These are phyloP conservation scores for Neofusicoccum sp. DNA, from an alignment of 2,329 filamentous ascomycete genomes.

Conservation along the genomic window DNA sequence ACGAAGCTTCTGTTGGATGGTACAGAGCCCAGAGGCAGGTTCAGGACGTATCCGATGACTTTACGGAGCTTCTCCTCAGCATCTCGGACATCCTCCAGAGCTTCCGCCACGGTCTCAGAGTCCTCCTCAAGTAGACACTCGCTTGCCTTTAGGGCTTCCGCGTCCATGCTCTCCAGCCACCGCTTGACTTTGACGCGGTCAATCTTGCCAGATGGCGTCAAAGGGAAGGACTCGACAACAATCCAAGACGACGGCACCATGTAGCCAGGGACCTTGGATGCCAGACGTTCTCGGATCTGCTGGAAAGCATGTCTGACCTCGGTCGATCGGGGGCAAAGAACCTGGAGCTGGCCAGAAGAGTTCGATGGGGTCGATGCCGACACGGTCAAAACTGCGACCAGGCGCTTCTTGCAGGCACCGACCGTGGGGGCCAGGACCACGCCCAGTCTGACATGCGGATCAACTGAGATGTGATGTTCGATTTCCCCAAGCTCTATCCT, in stretches of 20 bases:
- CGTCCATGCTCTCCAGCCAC: constrained; percentile 5
- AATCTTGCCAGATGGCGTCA: constrained; percentile 7
- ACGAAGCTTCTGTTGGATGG: constrained; percentile 26
- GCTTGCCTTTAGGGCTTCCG: neutral
- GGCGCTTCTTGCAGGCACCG: constrained; percentile 18
- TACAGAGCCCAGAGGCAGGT: constrained; percentile 2
- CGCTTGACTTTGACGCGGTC: neutral
- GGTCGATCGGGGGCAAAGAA: constrained; percentile 22
- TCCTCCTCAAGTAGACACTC: neutral
- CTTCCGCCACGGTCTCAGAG: neutral
- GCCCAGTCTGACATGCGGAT: neutral
- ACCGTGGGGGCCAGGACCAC: neutral
- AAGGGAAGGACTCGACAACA: constrained; percentile 6
- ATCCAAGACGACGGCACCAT: constrained; percentile 3
- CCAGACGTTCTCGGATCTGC: neutral
- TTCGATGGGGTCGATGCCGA: neutral
- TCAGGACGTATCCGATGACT: neutral
- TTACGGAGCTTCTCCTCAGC: constrained; percentile 2
- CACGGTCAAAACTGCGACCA: neutral
- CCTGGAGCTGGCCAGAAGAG: neutral
- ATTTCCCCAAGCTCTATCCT: constrained; percentile 43
- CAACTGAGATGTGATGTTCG: constrained; percentile 40
- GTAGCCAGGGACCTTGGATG: constrained; percentile 1
- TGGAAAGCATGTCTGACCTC: constrained; percentile 27
- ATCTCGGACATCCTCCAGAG: neutral